Evolutionary conservation across 2,329 filamentous ascomycete species (phyloP).

Genomic region (Neonectria hederae): DNA sequence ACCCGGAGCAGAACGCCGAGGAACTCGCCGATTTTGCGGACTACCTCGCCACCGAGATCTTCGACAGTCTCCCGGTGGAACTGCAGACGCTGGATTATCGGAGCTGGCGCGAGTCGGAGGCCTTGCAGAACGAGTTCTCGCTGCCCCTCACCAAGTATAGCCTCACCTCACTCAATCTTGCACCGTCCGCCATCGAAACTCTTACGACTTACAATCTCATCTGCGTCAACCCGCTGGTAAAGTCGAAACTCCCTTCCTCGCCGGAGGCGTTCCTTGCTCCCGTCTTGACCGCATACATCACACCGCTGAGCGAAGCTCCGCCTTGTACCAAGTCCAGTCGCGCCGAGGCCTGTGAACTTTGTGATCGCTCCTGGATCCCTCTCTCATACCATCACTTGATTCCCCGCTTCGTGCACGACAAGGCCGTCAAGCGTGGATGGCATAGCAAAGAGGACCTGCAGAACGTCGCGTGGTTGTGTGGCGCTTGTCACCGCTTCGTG

Average conservation of each 20-base stretch:
- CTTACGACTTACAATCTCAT: conserved; percentile 74
- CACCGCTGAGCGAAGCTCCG: conserved; percentile 66
- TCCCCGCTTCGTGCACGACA: conserved; percentile 79
- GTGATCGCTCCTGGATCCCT: conserved; percentile 76
- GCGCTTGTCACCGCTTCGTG: conserved; percentile 85
- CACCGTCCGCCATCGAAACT: conserved; percentile 69
- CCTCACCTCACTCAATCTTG: conserved; percentile 61
- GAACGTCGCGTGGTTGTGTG: conserved; percentile 86
- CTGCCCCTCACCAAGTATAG: conserved; percentile 65
- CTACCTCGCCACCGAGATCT: conserved; percentile 78
- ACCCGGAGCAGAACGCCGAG: conserved; percentile 58
- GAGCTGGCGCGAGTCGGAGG: conserved; percentile 51
- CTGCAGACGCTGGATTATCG: conserved; percentile 71
- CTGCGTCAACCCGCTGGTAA: conserved; percentile 46
- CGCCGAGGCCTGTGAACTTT: conserved; percentile 75
- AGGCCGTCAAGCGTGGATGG: conserved; percentile 81
- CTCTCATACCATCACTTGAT: conserved; percentile 89
- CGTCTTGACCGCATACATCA: conserved; percentile 70
- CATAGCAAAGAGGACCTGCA: conserved; percentile 78
- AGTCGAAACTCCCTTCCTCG: conserved; percentile 49
- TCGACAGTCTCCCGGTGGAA: conserved; percentile 68
- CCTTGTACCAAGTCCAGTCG: conserved; percentile 70
- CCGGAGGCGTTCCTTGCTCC: conserved; percentile 68
- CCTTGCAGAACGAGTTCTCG: conserved; percentile 64
- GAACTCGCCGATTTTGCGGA: conserved; percentile 84